phyloP scores from a whole-genome alignment of 1,139 yeast genomes.

The Sugiyamaella castrensis region DNA sequence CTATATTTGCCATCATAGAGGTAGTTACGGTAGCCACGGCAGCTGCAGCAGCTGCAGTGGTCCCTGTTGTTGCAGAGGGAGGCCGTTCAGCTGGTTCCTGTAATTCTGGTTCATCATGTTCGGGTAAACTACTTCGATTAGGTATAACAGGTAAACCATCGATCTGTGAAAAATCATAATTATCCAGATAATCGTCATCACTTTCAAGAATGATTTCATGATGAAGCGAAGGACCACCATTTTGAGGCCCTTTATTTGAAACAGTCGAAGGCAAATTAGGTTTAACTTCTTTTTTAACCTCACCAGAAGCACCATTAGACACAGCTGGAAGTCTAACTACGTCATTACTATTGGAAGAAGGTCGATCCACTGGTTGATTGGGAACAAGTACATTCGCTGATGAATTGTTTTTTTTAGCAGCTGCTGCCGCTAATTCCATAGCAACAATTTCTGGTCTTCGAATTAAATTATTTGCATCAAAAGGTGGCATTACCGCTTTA shows the following conservation, averaged over 20 bases:
- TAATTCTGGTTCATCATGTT: slow-evolving; percentile 9
- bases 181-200: slow-evolving; percentile 22
- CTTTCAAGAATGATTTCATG: slow-evolving; percentile 1
- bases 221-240: background rate
- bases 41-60: background rate
- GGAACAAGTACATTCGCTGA: background rate
- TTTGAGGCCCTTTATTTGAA: background rate
- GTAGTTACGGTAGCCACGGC: too few species aligned
- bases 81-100: background rate
- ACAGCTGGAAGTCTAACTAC: background rate
- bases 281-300: background rate
- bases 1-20: too few species aligned
- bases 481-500: slow-evolving; percentile 19
- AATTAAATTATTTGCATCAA: slow-evolving; percentile 21
- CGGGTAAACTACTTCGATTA: background rate
- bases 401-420: slow-evolving; percentile 2
- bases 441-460: slow-evolving; percentile 21
- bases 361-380: background rate
- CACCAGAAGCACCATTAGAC: background rate
- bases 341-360: background rate
- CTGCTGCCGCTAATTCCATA: slow-evolving; percentile 9
- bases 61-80: background rate
- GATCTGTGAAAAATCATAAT: slow-evolving; percentile 20
- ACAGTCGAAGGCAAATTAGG: slow-evolving; percentile 5
- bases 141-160: slow-evolving; percentile 20